phyloP scores from a whole-genome alignment of 2,329 filamentous ascomycete genomes.

The Arthrobotrys sinensis region DNA sequence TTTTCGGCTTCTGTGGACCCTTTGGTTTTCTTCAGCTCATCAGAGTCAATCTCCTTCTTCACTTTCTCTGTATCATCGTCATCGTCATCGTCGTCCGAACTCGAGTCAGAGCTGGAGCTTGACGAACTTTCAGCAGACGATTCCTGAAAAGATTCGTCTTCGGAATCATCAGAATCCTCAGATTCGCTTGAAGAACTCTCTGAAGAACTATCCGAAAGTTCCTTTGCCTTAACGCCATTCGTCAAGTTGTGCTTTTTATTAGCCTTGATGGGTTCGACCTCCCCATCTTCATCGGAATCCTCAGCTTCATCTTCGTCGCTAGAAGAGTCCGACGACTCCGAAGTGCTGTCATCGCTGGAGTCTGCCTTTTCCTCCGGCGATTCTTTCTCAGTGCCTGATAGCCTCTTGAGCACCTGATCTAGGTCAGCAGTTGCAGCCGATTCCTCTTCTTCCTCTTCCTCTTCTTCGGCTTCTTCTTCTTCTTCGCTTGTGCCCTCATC shows the following conservation, averaged over 20 bases:
- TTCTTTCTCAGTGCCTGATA: not conserved
- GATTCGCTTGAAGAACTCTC: not conserved
- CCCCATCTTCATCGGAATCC: conserved; percentile 16
- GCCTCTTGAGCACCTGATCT: conserved; percentile 5
- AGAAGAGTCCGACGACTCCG: conserved; percentile 27
- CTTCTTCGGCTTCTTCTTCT: not conserved
- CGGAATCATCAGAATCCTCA: not conserved
- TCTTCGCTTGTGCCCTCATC: not conserved
- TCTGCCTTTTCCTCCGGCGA: not conserved
- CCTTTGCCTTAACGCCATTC: not conserved
- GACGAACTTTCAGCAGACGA: not conserved
- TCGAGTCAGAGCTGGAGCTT: conserved; percentile 28
- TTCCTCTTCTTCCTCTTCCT: conserved; percentile 1
- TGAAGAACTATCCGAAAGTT: conserved; percentile 14
- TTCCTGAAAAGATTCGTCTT: not conserved
- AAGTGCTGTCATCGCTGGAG: not conserved
- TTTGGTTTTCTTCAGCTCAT: too few relatives aligned
- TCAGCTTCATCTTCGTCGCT: not conserved
- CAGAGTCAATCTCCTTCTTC: not conserved
- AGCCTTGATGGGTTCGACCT: not conserved
- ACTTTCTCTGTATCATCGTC: not conserved
- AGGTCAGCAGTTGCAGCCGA: conserved; percentile 4
- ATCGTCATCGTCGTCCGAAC: conserved; percentile 16
- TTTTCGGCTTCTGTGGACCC: not conserved
- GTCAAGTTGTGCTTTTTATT: not conserved